phyloP scores from a whole-genome alignment of 768 basidiomycete genomes.

The Rhizopogon vulgaris region DNA sequence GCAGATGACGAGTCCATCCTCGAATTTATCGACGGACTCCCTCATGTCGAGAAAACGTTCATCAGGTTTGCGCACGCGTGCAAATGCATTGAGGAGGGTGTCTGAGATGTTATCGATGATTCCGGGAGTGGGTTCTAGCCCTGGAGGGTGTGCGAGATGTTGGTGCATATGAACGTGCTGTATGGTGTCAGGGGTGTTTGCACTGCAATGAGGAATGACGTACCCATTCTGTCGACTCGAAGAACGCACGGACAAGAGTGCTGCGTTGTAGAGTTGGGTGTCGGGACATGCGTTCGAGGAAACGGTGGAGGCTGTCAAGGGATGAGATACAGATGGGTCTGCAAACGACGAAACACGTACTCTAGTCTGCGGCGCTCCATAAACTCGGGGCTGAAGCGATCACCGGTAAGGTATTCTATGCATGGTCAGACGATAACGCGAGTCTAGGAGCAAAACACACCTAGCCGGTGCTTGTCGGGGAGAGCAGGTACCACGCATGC shows the following conservation, averaged over 20 bases:
- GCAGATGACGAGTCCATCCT: conserved; percentile 80
- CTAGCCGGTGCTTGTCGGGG: conserved; percentile 94
- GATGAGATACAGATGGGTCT: not conserved
- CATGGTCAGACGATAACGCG: conserved; percentile 1
- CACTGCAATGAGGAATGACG: conserved; percentile 14
- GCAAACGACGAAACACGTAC: conserved; percentile 39
- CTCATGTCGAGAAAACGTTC: conserved; percentile 92
- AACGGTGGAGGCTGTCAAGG: conserved; percentile 76
- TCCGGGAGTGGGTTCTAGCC: conserved; percentile 70
- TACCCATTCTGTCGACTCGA: conserved; percentile 99
- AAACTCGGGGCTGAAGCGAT: conserved; percentile 95
- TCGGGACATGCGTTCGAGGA: conserved; percentile 82
- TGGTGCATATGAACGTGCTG: conserved; percentile 98
- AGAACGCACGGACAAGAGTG: conserved; percentile 87
- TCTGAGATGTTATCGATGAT: conserved; percentile 95
- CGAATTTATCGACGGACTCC: conserved; percentile 90
- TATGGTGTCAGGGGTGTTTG: conserved; percentile 3
- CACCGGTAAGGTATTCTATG: conserved; percentile 94
- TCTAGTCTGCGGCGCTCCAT: conserved; percentile 88
- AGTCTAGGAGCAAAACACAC: conserved; percentile 38
- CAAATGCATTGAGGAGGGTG: conserved; percentile 92
- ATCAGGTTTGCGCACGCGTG: conserved; percentile 93
- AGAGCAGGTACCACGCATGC: conserved; percentile 97
- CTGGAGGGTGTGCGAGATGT: conserved; percentile 87
- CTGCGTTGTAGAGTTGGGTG: conserved; percentile 93